Conservation (phyloP, 345 rosid species). For the Eucalyptus caleyi region DNA sequence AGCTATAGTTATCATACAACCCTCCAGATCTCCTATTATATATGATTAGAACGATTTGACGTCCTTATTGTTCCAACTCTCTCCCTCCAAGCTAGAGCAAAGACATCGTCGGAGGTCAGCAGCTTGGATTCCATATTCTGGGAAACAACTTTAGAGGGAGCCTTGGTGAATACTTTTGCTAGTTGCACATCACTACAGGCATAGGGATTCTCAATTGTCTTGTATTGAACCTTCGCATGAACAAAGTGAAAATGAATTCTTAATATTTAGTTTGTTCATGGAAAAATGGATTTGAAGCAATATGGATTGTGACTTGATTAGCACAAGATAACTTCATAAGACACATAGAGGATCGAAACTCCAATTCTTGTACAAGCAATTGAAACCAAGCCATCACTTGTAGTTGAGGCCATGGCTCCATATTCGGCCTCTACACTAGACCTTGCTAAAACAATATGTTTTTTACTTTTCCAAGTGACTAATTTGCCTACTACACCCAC, state of each 20-base stretch:
- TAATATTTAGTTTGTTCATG: neutral
- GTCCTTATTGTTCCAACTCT: too few relatives aligned
- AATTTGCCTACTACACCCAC: too few relatives aligned
- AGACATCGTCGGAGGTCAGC: neutral
- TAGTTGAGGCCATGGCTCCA: neutral
- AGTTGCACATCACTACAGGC: neutral
- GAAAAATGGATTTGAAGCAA: neutral
- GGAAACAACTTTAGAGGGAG: neutral
- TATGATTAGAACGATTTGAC: too few relatives aligned
- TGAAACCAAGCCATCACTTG: too few relatives aligned
- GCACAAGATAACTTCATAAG: neutral
- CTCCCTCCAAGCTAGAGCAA: neutral
- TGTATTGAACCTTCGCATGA: neutral
- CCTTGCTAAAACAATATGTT: neutral
- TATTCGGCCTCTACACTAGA: neutral
- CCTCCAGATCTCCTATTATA: neutral
- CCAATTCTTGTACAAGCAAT: neutral
- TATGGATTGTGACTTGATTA: neutral
- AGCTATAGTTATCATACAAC: neutral
- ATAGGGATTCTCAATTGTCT: neutral
- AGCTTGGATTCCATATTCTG: neutral
- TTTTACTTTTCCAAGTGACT: neutral
- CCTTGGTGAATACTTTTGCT: neutral
- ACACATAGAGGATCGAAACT: neutral
- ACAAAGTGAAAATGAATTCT: neutral